Evolutionary conservation across 176 grass and related monocot genomes (phyloP).

Genomic region (Ananas comosus): DNA sequence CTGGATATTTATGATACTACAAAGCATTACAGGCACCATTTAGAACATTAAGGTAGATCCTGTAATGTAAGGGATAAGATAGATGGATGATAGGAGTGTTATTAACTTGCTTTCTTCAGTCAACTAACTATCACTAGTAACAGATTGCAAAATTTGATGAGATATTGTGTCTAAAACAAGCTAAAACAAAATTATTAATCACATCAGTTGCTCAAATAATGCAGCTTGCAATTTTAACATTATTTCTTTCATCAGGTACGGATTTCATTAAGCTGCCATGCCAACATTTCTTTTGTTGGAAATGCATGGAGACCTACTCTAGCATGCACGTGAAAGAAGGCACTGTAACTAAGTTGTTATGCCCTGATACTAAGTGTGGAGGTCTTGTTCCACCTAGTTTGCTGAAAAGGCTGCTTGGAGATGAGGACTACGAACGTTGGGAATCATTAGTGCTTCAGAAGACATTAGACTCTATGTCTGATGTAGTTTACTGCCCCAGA

Average conservation of each 20-base stretch:
- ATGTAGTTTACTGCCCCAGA: constrained; percentile 74
- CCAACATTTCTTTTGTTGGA: constrained; percentile 71
- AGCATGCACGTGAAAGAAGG: constrained; percentile 65
- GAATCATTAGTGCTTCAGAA: constrained; percentile 59
- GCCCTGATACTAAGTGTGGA: constrained; percentile 61
- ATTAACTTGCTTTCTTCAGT: neutral
- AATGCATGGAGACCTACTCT: constrained; percentile 70
- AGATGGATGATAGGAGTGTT: too few relatives aligned
- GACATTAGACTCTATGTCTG: constrained; percentile 63
- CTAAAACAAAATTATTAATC: constrained; percentile 9
- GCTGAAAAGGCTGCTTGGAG: constrained; percentile 53
- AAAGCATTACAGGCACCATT: too few relatives aligned
- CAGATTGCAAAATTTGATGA: neutral
- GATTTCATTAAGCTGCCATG: constrained; percentile 69
- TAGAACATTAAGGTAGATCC: too few relatives aligned
- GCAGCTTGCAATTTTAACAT: constrained; percentile 6
- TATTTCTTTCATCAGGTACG: constrained; percentile 32
- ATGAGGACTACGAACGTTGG: constrained; percentile 61
- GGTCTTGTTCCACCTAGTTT: constrained; percentile 47
- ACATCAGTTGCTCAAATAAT: constrained; percentile 17
- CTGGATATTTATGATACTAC: too few relatives aligned
- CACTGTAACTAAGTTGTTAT: constrained; percentile 55
- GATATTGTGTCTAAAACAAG: too few relatives aligned
- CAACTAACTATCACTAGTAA: neutral
- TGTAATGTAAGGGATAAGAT: too few relatives aligned